Base-by-base conservation (phyloP, 306 rosid genomes). In the Arachis stenosperma region DNA sequence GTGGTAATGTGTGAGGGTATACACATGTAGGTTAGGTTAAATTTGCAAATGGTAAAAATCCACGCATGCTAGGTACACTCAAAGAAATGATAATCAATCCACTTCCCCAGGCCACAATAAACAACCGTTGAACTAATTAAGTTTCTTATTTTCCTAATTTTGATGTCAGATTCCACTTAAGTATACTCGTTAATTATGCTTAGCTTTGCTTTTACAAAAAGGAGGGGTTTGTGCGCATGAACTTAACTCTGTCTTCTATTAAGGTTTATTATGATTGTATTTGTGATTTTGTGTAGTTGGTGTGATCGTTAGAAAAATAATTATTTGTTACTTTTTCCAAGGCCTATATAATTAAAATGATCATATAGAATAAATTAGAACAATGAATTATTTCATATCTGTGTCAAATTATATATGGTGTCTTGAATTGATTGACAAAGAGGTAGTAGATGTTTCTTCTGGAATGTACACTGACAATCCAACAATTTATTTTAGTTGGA, bases 221-320 rank as follows among this genome's bases (percentile, higher is more conserved):
- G 59, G 33, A 9, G 42, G 51, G 14, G 14, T 44, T 44, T 43
- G 13, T 54, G 8, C 14, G 36, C 29, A 1, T 75, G n/a, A 41
- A 51, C 78, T 70, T 55, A 46, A 8, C 53, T 52, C 7, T 37
- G 37, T n/a, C 46, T 6, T 12, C 3, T 36, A 7, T 39, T 75
- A 42, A 55, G 9, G 56, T 33, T 33, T 33, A 33, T 4, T 42
- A 42, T 22, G 27, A 5, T 6, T 42, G 7, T 40, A 42, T 1
- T 69, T 48, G 37, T 53, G 39, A 53, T 37, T 15, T 46, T 44
- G 67, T 56, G 66, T 33, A 33, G 51, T 55, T 56, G 67, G 48
- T 66, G 14, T 75, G 44, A 63, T 65, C 0, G n/a, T 55, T 55
- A 36, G 60, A 65, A 75, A 14, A 66, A 65, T 65, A 66, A 66